Evolutionary conservation across 1,284 basidiomycete species (phyloP).

Genomic region (Fistulina hepatica): DNA sequence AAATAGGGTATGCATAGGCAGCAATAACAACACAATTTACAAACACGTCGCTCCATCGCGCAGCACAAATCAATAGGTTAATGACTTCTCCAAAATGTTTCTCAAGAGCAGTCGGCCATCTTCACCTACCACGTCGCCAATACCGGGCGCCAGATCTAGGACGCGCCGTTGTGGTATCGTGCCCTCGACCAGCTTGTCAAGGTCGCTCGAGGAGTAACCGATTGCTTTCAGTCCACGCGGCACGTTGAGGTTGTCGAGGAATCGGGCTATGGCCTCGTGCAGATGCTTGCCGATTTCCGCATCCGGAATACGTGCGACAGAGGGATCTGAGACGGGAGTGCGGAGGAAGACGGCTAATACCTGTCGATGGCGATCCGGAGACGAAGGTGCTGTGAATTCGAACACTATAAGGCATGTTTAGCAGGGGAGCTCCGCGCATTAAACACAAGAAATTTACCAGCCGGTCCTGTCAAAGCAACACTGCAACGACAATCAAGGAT

Average conservation of each 20-base stretch:
- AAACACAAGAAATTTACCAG: slow-evolving; percentile 31
- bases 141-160: slow-evolving; percentile 77
- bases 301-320: slow-evolving; percentile 70
- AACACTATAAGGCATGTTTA: slow-evolving; percentile 47
- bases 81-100: slow-evolving; percentile 62
- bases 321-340: slow-evolving; percentile 53
- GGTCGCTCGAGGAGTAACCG: slow-evolving; percentile 64
- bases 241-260: slow-evolving; percentile 80
- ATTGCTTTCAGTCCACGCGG: slow-evolving; percentile 83
- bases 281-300: slow-evolving; percentile 72
- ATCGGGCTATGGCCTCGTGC: slow-evolving; percentile 83
- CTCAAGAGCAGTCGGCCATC: slow-evolving; percentile 74
- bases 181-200: slow-evolving; percentile 69
- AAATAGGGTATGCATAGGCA: too few species aligned
- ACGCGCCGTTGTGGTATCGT: slow-evolving; percentile 83
- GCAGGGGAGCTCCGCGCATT: background rate
- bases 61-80: slow-evolving; percentile 49
- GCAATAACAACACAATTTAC: background rate
- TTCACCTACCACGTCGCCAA: slow-evolving; percentile 67
- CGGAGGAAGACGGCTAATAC: slow-evolving; percentile 77
- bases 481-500: slow-evolving; percentile 23
- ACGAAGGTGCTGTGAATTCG: slow-evolving; percentile 87
- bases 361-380: slow-evolving; percentile 83
- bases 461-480: slow-evolving; percentile 85
- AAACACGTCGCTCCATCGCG: background rate